Evolutionary conservation across 1,284 basidiomycete species (phyloP).

Genomic region (Moniliophthora roreri): DNA sequence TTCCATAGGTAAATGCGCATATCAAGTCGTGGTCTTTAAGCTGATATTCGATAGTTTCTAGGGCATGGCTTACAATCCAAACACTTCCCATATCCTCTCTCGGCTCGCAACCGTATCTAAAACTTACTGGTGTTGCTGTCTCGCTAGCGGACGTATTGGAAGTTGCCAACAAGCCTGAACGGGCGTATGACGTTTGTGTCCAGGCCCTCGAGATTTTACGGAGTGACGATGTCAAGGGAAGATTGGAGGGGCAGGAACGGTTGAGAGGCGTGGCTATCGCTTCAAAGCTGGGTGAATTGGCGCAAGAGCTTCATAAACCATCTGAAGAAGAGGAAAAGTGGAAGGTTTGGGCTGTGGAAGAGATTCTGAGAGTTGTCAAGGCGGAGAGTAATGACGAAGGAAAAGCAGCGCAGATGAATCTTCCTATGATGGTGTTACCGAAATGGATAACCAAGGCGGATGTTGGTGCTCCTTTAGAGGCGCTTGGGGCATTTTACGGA

Average conservation of each 20-base stretch:
- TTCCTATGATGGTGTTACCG: conserved; percentile 59
- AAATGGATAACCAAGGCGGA: conserved; percentile 62
- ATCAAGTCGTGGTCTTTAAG: neutral
- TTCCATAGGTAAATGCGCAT: conserved; percentile 47
- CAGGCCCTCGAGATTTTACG: conserved; percentile 40
- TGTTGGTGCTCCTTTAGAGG: conserved; percentile 68
- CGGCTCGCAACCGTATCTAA: conserved; percentile 57
- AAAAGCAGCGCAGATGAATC: conserved; percentile 17
- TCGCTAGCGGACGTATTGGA: conserved; percentile 64
- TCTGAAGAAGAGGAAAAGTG: conserved; percentile 58
- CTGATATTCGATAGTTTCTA: conserved; percentile 26
- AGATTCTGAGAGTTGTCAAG: conserved; percentile 45
- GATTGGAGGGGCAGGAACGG: conserved; percentile 42
- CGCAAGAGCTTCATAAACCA: conserved; percentile 34
- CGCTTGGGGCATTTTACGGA: conserved; percentile 65
- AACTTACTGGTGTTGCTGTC: conserved; percentile 70
- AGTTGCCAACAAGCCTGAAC: conserved; percentile 37
- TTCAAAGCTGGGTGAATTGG: conserved; percentile 66
- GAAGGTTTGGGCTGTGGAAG: conserved; percentile 64
- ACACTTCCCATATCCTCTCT: conserved; percentile 48
- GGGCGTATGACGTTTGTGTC: conserved; percentile 54
- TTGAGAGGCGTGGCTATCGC: conserved; percentile 65
- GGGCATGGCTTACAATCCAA: conserved; percentile 63
- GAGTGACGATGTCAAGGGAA: conserved; percentile 19
- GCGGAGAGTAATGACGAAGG: conserved; percentile 18